Percentiles rank a stretch among this genome's conserved stretches.
Conservation (phyloP, 805 yeast species). For the Cyberlindnera lachancei region DNA sequence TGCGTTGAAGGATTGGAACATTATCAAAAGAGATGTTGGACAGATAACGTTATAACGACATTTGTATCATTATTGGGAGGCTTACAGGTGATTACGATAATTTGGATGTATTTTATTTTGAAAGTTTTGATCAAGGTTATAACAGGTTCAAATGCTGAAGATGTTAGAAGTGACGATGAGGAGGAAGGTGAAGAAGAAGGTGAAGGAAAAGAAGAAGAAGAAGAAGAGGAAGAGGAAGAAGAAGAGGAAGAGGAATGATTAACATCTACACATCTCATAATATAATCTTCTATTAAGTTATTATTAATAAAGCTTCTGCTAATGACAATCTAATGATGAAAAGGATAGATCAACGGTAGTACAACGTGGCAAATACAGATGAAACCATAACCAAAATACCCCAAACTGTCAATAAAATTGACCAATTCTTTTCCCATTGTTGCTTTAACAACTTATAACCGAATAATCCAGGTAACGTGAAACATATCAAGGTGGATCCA, state of each 20-base stretch:
- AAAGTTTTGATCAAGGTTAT: constrained; percentile 66
- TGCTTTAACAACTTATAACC: constrained; percentile 43
- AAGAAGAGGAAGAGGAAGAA: neutral
- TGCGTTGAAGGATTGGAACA: constrained; percentile 27
- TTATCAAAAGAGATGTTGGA: constrained; percentile 42
- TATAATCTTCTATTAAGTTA: too few relatives aligned
- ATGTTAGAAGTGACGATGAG: constrained; percentile 77
- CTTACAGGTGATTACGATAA: constrained; percentile 53
- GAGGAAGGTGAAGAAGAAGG: constrained; percentile 27
- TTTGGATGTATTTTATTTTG: constrained; percentile 72
- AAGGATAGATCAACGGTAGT: too few relatives aligned
- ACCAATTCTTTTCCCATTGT: constrained; percentile 33
- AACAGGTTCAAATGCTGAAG: constrained; percentile 74
- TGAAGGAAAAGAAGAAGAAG: neutral
- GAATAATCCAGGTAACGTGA: constrained; percentile 71
- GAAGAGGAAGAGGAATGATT: neutral
- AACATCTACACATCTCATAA: too few relatives aligned
- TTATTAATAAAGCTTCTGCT: too few relatives aligned
- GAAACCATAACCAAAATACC: constrained; percentile 65
- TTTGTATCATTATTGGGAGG: constrained; percentile 54
- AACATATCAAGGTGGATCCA: constrained; percentile 74
- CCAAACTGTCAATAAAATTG: constrained; percentile 54
- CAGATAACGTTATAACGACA: constrained; percentile 31
- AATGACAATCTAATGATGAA: too few relatives aligned
- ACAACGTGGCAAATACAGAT: constrained; percentile 41